Conservation (phyloP, 768 basidiomycete species). For the Lactifluus subvellereus region DNA sequence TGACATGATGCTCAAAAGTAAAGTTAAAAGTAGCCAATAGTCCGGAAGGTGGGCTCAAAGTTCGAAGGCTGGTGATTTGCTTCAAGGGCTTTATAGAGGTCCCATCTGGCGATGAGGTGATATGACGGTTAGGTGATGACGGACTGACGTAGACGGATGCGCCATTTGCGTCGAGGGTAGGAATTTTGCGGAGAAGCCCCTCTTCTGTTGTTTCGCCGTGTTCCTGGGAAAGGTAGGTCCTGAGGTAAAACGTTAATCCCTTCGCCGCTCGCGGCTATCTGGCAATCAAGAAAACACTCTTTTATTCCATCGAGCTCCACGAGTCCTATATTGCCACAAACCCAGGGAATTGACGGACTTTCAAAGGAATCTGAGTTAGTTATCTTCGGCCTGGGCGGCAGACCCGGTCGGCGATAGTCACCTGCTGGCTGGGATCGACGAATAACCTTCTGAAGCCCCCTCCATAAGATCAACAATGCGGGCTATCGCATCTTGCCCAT, state of each 20-base stretch:
- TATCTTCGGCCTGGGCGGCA: background rate
- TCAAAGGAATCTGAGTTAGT: background rate
- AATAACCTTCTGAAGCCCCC: no score
- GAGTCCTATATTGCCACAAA: background rate
- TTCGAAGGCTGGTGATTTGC: no score
- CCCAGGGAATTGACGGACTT: background rate
- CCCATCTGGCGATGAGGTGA: background rate
- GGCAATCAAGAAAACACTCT: background rate
- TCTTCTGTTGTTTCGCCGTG: background rate
- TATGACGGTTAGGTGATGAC: background rate
- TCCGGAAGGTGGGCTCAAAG: background rate
- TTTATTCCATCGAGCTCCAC: background rate
- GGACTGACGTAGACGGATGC: slow-evolving; percentile 5
- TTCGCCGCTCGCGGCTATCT: background rate
- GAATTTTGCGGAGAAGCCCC: background rate
- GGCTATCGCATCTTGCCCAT: no score
- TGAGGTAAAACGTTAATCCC: background rate
- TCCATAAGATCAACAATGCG: no score
- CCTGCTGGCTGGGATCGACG: no score
- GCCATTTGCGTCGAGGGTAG: background rate
- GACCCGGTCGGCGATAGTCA: no score
- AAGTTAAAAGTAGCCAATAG: background rate
- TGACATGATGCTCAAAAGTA: background rate
- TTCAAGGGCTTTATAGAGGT: background rate
- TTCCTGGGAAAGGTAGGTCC: background rate